Evolutionary conservation across 768 basidiomycete genomes (phyloP), one percentile per base, ranked within the genome.

Genomic region (Gymnopilus dilepis): DNA sequence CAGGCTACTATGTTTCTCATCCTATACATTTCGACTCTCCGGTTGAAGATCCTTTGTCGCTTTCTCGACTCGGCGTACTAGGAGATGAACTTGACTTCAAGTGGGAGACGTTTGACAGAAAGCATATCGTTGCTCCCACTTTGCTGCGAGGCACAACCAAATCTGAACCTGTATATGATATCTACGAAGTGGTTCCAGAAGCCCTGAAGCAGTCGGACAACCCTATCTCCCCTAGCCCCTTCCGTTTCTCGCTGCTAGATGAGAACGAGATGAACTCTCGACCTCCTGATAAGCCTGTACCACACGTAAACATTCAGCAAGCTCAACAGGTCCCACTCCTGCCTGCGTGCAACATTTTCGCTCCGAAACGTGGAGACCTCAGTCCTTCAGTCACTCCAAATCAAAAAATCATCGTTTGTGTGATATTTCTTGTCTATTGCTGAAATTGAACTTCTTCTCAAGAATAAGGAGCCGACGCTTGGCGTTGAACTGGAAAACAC

Each of bases 61-160:
- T 78, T 24, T 52, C 65, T 43, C 68, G 67, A 50, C 80, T 77
- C 62, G 74, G 75, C 26, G 65, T 83, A 41, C 76, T 81, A 61
- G 70, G 77, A 38, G 70, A 74, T 6, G 66, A 67, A 4, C 72
- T 88, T 8, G 83, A 84, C 65, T 89, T 89, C 64, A 78, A 69
- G 54, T 89, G 88, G 87, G 71, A 74, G 47, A 81, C 82, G 8
- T 89, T 88, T 64, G 67, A 80, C 57, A 70, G 76, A 51, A 75
- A 76, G 47, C 56, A 56, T 30, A 42, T 70, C 48, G 21, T 64
- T 61, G 59, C 63, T 24, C 64, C 47, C 45, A 38, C 33, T 37
- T 33, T 72, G 57, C 40, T 70, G 17, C 59, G 65, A 48, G 48
- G 54, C 19, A 48, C 28, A 17, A n/a, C 26, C 28, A 31, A 28